These are phyloP conservation scores for Backusella psychrophila DNA, from an alignment of 192 early-diverging fungal species.

Conservation along the genomic window DNA sequence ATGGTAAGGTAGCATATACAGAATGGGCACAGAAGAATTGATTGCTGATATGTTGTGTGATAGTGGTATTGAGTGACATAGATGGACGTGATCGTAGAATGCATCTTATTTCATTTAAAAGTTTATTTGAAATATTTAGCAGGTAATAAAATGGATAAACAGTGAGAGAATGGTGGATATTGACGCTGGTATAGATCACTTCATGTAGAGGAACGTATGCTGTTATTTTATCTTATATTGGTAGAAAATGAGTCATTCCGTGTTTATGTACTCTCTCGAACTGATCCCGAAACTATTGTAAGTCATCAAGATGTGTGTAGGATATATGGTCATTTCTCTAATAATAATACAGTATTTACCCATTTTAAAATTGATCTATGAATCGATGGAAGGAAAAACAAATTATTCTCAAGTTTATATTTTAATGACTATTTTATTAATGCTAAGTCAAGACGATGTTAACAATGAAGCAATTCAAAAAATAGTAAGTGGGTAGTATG, in stretches of 20 bases:
- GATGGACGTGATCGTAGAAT: slow-evolving; percentile 8
- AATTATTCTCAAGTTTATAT: slow-evolving; percentile 69
- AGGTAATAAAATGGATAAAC: slow-evolving; percentile 11
- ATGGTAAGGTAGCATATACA: slow-evolving; percentile 12
- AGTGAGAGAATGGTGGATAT: not conserved
- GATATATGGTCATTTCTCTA: not conserved
- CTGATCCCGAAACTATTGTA: slow-evolving; percentile 77
- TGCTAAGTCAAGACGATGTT: slow-evolving; percentile 70
- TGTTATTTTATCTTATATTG: slow-evolving; percentile 65
- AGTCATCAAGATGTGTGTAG: not conserved
- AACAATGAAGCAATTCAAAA: slow-evolving; percentile 74
- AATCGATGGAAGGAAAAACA: slow-evolving; percentile 55
- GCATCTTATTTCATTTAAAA: slow-evolving; percentile 32
- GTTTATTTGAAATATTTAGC: slow-evolving; percentile 33
- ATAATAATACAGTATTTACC: slow-evolving; percentile 52
- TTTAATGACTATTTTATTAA: slow-evolving; percentile 59
- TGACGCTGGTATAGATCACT: slow-evolving; percentile 18
- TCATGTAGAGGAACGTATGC: slow-evolving; percentile 55
- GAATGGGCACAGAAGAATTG: no score
- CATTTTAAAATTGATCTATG: slow-evolving; percentile 65
- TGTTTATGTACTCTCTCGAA: slow-evolving; percentile 69
- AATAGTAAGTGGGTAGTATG: slow-evolving; percentile 46
- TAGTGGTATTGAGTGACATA: slow-evolving; percentile 15
- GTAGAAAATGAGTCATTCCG: slow-evolving; percentile 66
- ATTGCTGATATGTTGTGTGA: not conserved